phyloP scores from a whole-genome alignment of 2,329 filamentous ascomycete species.

The Aspergillus sojae region DNA sequence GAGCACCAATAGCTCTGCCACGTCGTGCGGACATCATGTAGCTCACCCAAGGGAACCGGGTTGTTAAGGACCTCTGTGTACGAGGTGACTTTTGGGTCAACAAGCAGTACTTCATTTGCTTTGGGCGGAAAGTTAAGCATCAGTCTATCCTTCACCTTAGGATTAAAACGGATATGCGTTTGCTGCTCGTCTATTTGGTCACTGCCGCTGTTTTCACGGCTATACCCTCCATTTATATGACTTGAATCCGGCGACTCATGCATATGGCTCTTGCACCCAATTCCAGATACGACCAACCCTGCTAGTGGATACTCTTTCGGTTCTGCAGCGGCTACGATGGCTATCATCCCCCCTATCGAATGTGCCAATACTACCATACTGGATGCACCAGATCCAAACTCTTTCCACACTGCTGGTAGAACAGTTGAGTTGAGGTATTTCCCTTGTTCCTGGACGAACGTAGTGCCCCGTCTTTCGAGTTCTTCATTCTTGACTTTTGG shows the following conservation, averaged over 20 bases:
- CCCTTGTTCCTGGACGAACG: slow-evolving; percentile 11
- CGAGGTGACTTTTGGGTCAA: neutral
- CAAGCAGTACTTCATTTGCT: neutral
- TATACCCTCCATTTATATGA: neutral
- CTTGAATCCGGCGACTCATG: too few species aligned
- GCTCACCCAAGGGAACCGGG: slow-evolving; percentile 9
- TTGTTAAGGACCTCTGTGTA: slow-evolving; percentile 9
- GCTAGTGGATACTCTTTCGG: slow-evolving; percentile 12
- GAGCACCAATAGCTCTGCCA: slow-evolving; percentile 11
- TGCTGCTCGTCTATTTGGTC: neutral
- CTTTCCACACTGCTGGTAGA: slow-evolving; percentile 13
- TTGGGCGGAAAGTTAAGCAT: slow-evolving; percentile 10
- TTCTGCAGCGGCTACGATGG: slow-evolving; percentile 9
- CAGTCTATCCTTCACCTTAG: slow-evolving; percentile 4
- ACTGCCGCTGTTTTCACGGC: neutral
- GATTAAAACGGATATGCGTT: slow-evolving; percentile 2
- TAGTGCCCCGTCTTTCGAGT: neutral
- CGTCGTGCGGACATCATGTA: slow-evolving; percentile 11
- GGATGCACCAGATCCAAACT: slow-evolving; percentile 12
- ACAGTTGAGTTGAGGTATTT: slow-evolving; percentile 8
- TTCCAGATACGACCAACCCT: slow-evolving; percentile 16
- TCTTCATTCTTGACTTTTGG: neutral
- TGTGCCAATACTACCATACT: slow-evolving; percentile 12
- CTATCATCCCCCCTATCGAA: slow-evolving; percentile 18
- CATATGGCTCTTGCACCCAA: slow-evolving; percentile 1